Evolutionary conservation across 1,284 basidiomycete genomes (phyloP).

Genomic region (Heterobasidion irregulare): DNA sequence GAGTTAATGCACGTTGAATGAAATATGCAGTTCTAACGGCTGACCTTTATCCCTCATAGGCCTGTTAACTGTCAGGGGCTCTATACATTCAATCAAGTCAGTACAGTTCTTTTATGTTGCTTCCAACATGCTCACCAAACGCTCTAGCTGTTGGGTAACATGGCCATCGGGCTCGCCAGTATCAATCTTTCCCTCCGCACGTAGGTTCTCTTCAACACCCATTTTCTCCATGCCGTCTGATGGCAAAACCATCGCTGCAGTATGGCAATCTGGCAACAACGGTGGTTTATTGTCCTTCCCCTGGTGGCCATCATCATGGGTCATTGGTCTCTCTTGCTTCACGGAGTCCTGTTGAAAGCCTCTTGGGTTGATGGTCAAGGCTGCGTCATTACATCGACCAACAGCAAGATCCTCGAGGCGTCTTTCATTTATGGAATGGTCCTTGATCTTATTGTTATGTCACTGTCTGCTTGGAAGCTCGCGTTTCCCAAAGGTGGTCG

Average conservation of each 20-base stretch:
- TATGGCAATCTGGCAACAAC: slow-evolving; percentile 65
- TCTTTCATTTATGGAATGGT: slow-evolving; percentile 14
- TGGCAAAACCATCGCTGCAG: slow-evolving; percentile 20
- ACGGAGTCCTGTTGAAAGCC: slow-evolving; percentile 34
- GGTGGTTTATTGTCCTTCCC: slow-evolving; percentile 44
- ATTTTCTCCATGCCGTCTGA: slow-evolving; percentile 3
- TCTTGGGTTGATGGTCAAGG: slow-evolving; percentile 12
- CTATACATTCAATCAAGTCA: slow-evolving; percentile 62
- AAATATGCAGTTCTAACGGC: slow-evolving; percentile 1
- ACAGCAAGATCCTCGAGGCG: slow-evolving; percentile 16
- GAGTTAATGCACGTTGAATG: background rate
- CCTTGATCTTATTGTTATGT: slow-evolving; percentile 22
- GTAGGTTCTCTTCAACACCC: slow-evolving; percentile 28
- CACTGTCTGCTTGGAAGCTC: slow-evolving; percentile 38
- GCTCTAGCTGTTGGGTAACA: slow-evolving; percentile 51
- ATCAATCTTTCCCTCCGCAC: slow-evolving; percentile 75
- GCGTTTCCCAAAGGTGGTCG: slow-evolving; percentile 25
- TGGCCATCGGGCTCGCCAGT: slow-evolving; percentile 66
- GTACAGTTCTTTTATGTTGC: background rate
- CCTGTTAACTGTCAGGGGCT: slow-evolving; percentile 57
- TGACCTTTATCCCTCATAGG: slow-evolving; percentile 21
- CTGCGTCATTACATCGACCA: slow-evolving; percentile 19
- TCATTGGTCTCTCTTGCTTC: slow-evolving; percentile 72
- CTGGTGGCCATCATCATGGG: slow-evolving; percentile 57
- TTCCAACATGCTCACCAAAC: background rate